Evolutionary conservation across 257 asterid species (phyloP), one percentile per base, ranked within the genome.

Genomic region (Dorcoceras hygrometricum): DNA sequence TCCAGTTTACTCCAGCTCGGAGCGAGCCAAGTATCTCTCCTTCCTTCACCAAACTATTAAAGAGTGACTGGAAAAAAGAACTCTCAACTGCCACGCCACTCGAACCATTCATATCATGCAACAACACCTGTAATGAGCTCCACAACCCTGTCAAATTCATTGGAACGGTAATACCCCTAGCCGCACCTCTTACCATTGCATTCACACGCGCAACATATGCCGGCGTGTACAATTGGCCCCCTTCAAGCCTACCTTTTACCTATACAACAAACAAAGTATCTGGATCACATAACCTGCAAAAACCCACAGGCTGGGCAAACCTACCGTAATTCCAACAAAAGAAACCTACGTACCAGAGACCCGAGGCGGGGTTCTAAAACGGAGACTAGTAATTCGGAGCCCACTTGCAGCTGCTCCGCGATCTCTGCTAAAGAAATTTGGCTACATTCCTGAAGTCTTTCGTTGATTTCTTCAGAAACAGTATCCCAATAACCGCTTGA

Each of bases 141-240:
- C 99, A 94, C 75, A 88, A 77, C 0, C 79, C 84, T 10, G 97
- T 71, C 78, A 91, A 78, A 80, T 94, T 94, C 77, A 66, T 82
- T 24, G 99, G 99, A 69, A 90, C 93, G 78, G 84, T 89, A 69
- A 90, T 80, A 59, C 96, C 97, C 75, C 97, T 85, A 5, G 96
- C 95, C 58, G 96, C 96, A 79, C 99, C 99, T 9, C 97, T 90
- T 61, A 94, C 99, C 97, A 88, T 90, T 58, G 97, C 96, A 80
- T 77, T 83, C 73, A 94, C 88, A 57, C 96, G 96, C 0, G 92
- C 89, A 62, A 94, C 95, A 82, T 94, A 88, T 34, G 96, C 99
- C 3, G 99, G 97, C n/a, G 99, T 94, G 78, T 88, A 94, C 80
- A 94, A 62, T 70, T 90, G 99, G 25, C 97, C 99, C 12, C 97